Evolutionary conservation across 805 yeast genomes (phyloP).

Genomic region (Komagataella kurtzmanii): DNA sequence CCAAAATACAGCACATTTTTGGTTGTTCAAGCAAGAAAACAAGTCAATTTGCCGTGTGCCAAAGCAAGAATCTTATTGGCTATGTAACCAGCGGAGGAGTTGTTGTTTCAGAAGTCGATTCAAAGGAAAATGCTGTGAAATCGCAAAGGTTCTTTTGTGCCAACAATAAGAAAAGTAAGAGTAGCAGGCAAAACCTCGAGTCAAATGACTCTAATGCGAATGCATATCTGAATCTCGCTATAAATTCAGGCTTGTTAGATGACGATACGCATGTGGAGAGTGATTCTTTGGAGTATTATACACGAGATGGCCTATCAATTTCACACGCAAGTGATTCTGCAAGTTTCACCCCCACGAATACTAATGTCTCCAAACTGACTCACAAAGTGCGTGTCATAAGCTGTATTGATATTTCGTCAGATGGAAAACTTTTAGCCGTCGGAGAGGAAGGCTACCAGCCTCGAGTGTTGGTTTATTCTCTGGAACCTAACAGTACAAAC

Average conservation of each 20-base stretch:
- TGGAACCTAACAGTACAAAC: constrained; percentile 31
- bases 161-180: constrained; percentile 11
- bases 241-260: constrained; percentile 1
- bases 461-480: constrained; percentile 43
- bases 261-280: constrained; percentile 3
- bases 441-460: constrained; percentile 68
- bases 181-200: background rate
- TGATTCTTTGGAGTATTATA: constrained; percentile 1
- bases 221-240: constrained; percentile 18
- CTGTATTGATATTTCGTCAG: constrained; percentile 47
- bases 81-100: constrained; percentile 51
- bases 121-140: constrained; percentile 5
- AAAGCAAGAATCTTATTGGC: constrained; percentile 24
- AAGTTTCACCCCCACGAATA: background rate
- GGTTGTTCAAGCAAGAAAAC: constrained; percentile 35
- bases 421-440: constrained; percentile 40
- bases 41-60: constrained; percentile 24
- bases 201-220: constrained; percentile 9
- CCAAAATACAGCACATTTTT: constrained; percentile 13
- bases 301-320: background rate
- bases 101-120: constrained; percentile 26
- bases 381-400: constrained; percentile 36
- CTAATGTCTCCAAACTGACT: constrained; percentile 7
- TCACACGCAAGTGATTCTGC: background rate
- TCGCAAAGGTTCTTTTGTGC: constrained; percentile 42